phyloP scores from a whole-genome alignment of 2,329 filamentous ascomycete species.

The Nemania sp. region DNA sequence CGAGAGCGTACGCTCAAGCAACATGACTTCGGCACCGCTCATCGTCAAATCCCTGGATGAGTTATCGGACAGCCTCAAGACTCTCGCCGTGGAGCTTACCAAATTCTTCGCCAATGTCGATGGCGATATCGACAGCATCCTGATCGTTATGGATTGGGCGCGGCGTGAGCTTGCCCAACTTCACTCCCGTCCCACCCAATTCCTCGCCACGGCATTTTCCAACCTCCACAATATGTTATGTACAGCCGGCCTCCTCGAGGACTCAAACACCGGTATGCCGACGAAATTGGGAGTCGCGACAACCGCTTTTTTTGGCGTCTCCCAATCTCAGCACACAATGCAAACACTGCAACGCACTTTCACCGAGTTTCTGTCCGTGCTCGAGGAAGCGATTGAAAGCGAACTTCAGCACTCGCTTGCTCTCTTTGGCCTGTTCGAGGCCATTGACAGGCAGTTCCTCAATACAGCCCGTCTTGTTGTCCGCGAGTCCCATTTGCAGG shows the following conservation, averaged over 20 bases:
- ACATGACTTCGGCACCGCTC: conserved; percentile 85
- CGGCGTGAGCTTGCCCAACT: conserved; percentile 79
- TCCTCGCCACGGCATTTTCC: conserved; percentile 73
- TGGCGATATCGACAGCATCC: conserved; percentile 86
- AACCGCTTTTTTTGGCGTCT: conserved; percentile 76
- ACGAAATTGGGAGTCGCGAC: conserved; percentile 71
- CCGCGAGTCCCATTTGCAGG: conserved; percentile 80
- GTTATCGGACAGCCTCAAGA: conserved; percentile 82
- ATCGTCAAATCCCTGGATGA: conserved; percentile 86
- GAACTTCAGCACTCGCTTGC: conserved; percentile 80
- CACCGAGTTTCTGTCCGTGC: conserved; percentile 79
- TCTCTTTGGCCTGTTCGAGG: conserved; percentile 87
- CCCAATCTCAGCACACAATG: conserved; percentile 77
- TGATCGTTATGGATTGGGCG: conserved; percentile 96
- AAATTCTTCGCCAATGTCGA: conserved; percentile 93
- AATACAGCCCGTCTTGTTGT: conserved; percentile 84
- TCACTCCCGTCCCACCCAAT: conserved; percentile 61
- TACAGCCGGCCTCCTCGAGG: conserved; percentile 62
- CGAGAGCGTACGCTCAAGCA: conserved; percentile 84
- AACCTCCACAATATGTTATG: conserved; percentile 81
- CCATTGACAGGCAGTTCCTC: conserved; percentile 86
- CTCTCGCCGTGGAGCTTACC: conserved; percentile 81
- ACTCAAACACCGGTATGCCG: conserved; percentile 55
- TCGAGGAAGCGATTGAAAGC: conserved; percentile 85
- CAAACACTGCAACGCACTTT: conserved; percentile 84